Evolutionary conservation across 257 asterid genomes (phyloP).

Genomic region (Nicotiana obtusifolia): DNA sequence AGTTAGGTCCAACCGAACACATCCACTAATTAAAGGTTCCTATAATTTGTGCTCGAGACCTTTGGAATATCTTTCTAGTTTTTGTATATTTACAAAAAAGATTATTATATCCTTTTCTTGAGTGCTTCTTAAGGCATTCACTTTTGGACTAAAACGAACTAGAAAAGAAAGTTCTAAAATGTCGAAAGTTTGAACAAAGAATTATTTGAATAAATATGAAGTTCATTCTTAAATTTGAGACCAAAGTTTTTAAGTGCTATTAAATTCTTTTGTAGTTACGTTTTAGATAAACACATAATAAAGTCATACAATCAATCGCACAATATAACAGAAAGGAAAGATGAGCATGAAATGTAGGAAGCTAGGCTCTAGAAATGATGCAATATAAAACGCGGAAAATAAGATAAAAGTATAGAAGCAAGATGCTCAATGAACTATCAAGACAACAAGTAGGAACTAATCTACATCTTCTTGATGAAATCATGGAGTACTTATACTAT

Average conservation of each 20-base stretch:
- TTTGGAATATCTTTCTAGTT: not conserved
- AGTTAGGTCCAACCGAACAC: not conserved
- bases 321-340: too few species aligned
- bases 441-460: too few species aligned
- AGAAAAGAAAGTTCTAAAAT: not conserved
- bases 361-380: too few species aligned
- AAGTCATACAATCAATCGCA: too few species aligned
- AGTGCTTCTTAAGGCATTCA: not conserved
- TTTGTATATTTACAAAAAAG: not conserved
- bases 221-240: not conserved
- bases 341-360: too few species aligned
- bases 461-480: too few species aligned
- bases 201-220: too few species aligned
- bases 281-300: too few species aligned
- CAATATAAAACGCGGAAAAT: too few species aligned
- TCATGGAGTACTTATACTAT: too few species aligned
- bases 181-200: not conserved
- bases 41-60: not conserved
- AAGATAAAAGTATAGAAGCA: too few species aligned
- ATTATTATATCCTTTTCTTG: not conserved
- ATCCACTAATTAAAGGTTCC: not conserved
- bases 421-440: too few species aligned
- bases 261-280: not conserved
- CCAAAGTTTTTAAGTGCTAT: not conserved
- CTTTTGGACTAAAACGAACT: not conserved